phyloP scores from a whole-genome alignment of 1,139 yeast genomes.

The Williopsis jadinii region DNA sequence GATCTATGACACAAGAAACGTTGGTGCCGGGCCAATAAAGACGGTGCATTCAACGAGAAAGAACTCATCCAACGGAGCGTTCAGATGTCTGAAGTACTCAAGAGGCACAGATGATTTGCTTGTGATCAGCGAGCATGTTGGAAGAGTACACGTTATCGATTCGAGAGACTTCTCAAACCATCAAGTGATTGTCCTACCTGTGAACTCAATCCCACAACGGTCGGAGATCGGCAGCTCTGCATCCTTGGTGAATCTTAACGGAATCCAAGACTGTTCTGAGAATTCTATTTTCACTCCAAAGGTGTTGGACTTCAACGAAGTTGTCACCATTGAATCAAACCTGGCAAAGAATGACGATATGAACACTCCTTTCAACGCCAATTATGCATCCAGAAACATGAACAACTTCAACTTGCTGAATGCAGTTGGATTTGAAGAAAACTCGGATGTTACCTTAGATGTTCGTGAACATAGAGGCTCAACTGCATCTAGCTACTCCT shows the following conservation, averaged over 20 bases:
- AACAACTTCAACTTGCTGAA: constrained; percentile 18
- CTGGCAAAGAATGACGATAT: constrained; percentile 3
- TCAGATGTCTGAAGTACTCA: constrained; percentile 48
- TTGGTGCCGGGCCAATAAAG: constrained; percentile 39
- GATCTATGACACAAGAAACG: constrained; percentile 67
- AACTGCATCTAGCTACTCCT: constrained; percentile 5
- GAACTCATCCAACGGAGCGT: constrained; percentile 40
- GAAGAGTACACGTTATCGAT: constrained; percentile 78
- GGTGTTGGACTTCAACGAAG: constrained; percentile 20
- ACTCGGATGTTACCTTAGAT: constrained; percentile 1
- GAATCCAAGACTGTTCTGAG: neutral
- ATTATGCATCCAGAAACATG: constrained; percentile 14
- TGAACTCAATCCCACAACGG: constrained; percentile 10
- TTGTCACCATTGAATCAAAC: constrained; percentile 17
- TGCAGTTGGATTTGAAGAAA: constrained; percentile 8
- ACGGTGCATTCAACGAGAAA: constrained; percentile 54
- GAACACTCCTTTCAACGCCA: constrained; percentile 3
- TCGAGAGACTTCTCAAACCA: constrained; percentile 65
- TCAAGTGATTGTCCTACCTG: constrained; percentile 62
- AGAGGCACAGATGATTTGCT: constrained; percentile 69
- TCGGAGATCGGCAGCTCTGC: constrained; percentile 2
- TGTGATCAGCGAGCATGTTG: constrained; percentile 76
- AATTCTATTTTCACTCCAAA: constrained; percentile 11
- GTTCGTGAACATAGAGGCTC: constrained; percentile 3
- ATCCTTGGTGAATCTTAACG: neutral